Evolutionary conservation across 106 monocot species (phyloP), one percentile per base, ranked within the genome.

Genomic region (Posidonia australis): DNA sequence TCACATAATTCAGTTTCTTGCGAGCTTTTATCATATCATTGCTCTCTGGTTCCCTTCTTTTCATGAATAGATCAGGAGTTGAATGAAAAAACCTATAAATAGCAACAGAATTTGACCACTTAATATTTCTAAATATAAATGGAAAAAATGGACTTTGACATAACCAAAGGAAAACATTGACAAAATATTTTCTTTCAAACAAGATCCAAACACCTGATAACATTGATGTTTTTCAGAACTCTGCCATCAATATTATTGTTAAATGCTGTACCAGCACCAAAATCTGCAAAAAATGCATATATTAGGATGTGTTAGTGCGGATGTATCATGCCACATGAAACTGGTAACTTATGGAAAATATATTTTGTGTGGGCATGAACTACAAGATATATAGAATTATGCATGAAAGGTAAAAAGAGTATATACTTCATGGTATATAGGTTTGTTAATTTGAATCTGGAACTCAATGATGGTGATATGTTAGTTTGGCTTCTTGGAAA

Each of bases 81-180:
- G 82, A 80, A 82, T 90, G 90, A 75, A 87, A 83, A 67, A 58
- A 70, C 82, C 96, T 96, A 74, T 51, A 43, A 23, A 42, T 9
- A 6, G 5, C 14, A 61, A 61, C 18, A 61, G 42, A 57, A 25
- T 57, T 0, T 22, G 26, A 57, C 14, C 11, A 27, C 14, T 57
- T 25, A 57, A 26, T 11, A 24, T 22, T 54, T 13, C 26, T 25
- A 57, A 28, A 13, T 57, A 22, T 57, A 57, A 28, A 57, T 57
- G 24, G 28, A 12, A 26, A 26, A 25, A 12, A 30, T 28, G 13
- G 1, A 57, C 0, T 4, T 49, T 25, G 26, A 57, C 11, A 57
- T 30, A 57, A 22, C 10, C n/a, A 14, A 53, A 20, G 10, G 23
- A 23, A 28, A 12, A 27, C 16, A 57, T 18, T 26, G 16, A 5